Evolutionary conservation across 805 yeast genomes (phyloP).

Genomic region (Lipomyces chichibuensis): DNA sequence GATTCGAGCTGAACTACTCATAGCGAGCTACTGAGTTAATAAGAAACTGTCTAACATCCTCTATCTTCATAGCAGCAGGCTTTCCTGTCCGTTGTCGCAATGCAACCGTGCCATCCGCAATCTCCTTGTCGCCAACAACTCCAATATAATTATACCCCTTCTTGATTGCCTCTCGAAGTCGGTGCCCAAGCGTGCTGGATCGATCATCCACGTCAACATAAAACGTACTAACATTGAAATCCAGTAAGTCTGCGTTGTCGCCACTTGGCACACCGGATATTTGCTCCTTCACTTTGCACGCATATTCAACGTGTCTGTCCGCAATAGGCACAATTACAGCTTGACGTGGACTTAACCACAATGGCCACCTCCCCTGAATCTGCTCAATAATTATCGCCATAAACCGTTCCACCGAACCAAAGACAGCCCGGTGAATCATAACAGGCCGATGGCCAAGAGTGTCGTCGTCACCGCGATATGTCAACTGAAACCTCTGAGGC

Average conservation of each 20-base stretch:
- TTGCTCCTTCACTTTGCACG: constrained; percentile 51
- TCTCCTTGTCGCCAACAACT: constrained; percentile 87
- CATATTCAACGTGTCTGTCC: constrained; percentile 59
- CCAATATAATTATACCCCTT: constrained; percentile 78
- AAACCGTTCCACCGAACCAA: constrained; percentile 92
- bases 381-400: constrained; percentile 89
- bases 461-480: constrained; percentile 67
- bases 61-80: constrained; percentile 29
- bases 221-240: constrained; percentile 62
- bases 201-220: constrained; percentile 76
- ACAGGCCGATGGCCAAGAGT: constrained; percentile 66
- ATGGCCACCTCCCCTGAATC: constrained; percentile 93
- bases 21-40: constrained; percentile 12
- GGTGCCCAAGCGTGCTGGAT: constrained; percentile 73
- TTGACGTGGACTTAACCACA: constrained; percentile 94
- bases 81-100: constrained; percentile 62
- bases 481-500: constrained; percentile 89
- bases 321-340: constrained; percentile 78
- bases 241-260: constrained; percentile 51
- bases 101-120: constrained; percentile 60
- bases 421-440: constrained; percentile 94
- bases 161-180: constrained; percentile 75
- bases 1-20: background rate
- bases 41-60: constrained; percentile 18
- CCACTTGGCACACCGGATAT: constrained; percentile 46